Conservation (phyloP, 2,329 filamentous ascomycete genomes). For the Tympanopsis confertula region DNA sequence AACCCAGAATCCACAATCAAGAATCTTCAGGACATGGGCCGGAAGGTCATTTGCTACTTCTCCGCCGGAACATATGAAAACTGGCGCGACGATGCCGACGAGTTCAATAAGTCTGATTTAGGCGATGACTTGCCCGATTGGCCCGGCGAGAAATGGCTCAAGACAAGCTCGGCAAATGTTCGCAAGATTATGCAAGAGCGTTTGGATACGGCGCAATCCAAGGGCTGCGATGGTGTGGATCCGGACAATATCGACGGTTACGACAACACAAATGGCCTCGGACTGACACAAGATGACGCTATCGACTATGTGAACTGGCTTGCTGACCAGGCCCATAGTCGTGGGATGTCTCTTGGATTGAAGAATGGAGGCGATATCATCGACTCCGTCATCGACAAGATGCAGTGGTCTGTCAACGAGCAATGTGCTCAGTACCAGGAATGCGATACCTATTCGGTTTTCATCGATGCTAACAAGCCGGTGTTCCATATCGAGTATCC, state of each 20-base stretch:
- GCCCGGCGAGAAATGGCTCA: constrained; percentile 44
- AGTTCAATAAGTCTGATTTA: constrained; percentile 34
- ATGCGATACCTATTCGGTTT: constrained; percentile 33
- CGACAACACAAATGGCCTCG: constrained; percentile 38
- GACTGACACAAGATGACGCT: constrained; percentile 31
- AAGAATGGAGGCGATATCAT: constrained; percentile 45
- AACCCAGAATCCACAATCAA: constrained; percentile 18
- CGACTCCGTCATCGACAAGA: constrained; percentile 13
- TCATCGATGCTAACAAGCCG: constrained; percentile 38
- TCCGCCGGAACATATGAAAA: constrained; percentile 47
- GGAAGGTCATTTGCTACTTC: constrained; percentile 52
- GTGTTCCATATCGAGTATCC: constrained; percentile 53
- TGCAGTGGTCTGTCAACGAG: constrained; percentile 46
- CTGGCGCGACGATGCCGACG: constrained; percentile 32
- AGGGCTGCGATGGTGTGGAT: constrained; percentile 46
- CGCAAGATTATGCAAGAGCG: constrained; percentile 38
- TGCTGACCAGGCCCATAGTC: constrained; percentile 27
- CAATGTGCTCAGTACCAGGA: constrained; percentile 41
- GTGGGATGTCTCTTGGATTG: constrained; percentile 37
- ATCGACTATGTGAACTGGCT: constrained; percentile 38
- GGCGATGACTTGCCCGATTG: constrained; percentile 38
- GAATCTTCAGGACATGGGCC: constrained; percentile 29
- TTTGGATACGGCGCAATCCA: constrained; percentile 34
- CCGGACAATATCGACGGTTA: constrained; percentile 48
- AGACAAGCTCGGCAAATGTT: constrained; percentile 33